Evolutionary conservation across 2,329 filamentous ascomycete species (phyloP).

Genomic region (Lojkania enalia): DNA sequence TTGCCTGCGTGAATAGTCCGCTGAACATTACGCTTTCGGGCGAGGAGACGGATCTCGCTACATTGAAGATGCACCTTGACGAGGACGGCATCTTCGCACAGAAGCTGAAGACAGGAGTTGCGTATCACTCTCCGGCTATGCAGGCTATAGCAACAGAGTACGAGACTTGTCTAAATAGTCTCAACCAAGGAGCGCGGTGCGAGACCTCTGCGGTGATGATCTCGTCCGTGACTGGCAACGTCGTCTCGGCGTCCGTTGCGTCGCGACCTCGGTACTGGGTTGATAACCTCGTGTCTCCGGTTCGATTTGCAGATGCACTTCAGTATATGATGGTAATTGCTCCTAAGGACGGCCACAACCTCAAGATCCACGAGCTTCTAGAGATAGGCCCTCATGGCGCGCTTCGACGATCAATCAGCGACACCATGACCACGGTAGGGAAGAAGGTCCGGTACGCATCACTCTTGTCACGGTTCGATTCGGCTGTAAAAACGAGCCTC

Average conservation of each 20-base stretch:
- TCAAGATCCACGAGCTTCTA: slow-evolving; percentile 11
- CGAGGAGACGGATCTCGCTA: slow-evolving; percentile 38
- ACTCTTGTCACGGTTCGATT: slow-evolving; percentile 10
- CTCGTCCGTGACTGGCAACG: slow-evolving; percentile 3
- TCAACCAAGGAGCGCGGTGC: not conserved
- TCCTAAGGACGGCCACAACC: not conserved
- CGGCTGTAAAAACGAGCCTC: slow-evolving; percentile 8
- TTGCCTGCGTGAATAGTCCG: slow-evolving; percentile 39
- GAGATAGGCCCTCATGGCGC: slow-evolving; percentile 26
- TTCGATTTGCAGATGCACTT: slow-evolving; percentile 28
- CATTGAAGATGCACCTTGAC: slow-evolving; percentile 32
- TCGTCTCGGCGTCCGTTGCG: not conserved
- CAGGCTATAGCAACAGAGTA: slow-evolving; percentile 33
- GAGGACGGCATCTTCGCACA: slow-evolving; percentile 42
- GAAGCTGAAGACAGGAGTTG: slow-evolving; percentile 44
- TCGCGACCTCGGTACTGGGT: slow-evolving; percentile 32
- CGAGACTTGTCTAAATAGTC: not conserved
- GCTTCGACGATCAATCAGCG: slow-evolving; percentile 14
- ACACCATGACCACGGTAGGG: slow-evolving; percentile 8
- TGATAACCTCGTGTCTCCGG: slow-evolving; percentile 42
- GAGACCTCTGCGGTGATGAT: not conserved
- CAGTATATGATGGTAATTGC: not conserved
- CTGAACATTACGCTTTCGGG: slow-evolving; percentile 49
- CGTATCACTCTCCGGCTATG: slow-evolving; percentile 52
- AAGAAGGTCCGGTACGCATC: no score